Base-by-base conservation (phyloP, 2,329 filamentous ascomycete species). In the Stachybotrys chlorohalonatus region DNA sequence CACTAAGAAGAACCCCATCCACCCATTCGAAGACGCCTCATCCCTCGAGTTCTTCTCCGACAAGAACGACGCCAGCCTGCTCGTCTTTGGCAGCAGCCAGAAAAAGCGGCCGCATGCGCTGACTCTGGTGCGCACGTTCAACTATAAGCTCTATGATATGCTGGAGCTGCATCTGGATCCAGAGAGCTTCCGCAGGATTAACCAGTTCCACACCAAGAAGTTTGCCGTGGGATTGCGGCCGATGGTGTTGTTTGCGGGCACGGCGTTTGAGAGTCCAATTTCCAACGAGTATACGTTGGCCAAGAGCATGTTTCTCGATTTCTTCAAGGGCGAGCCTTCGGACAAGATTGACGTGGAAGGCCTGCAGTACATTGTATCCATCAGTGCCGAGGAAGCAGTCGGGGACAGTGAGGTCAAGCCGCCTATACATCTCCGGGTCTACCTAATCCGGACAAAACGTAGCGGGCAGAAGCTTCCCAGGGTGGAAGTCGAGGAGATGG, bases 31-130 rank as follows among this genome's bases (percentile, higher is more conserved):
- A 71, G 91, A 95, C 69, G 76, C 88, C 59, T 79, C 86, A 31
- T 93, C 88, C 53, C 82, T 97, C 61, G 90, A 96, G 73, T 99
- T 99, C 77, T 92, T 99, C 77, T 87, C 87, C 59, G 86, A 92
- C 68, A 99, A 97, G 78, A 99, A 99, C 74, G 94, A 99, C 71
- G 86, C 89, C 65, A 88, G 85, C 49, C 77, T 96, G 51, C 80
- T 96, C 61, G 81, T 94, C 61, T 95, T 95, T 64, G 92, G 86
- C 53, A 86, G 83, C 69, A 87, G 86, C 71, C 90, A 82, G 71
- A 99, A 97, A 81, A 99, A 97, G 80, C 82, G 94, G n/a, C 92
- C 92, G 6, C 91, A 99, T 72, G 86, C 86, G 58, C 70, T 99
- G 64, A 96, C 91, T 0, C 73, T 97, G 49, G 79, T 87, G 47